These are phyloP conservation scores for Myochromella boudieri DNA, from an alignment of 768 basidiomycete genomes.

Conservation along the genomic window DNA sequence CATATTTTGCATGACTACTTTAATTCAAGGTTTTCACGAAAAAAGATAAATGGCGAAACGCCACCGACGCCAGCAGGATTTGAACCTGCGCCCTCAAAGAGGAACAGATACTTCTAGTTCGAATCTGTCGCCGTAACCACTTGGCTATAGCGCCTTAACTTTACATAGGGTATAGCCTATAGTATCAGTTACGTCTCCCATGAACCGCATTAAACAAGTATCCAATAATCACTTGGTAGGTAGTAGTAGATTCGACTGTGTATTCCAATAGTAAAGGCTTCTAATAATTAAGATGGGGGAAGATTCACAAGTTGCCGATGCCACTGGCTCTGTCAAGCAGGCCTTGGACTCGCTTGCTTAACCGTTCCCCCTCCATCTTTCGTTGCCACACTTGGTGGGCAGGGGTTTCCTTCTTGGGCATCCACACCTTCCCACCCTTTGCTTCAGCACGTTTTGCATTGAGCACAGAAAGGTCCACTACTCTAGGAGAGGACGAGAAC, in stretches of 20 bases:
- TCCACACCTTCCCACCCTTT: conserved; percentile 63
- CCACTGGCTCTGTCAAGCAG: conserved; percentile 65
- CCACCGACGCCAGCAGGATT: conserved; percentile 62
- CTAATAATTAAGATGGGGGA: neutral
- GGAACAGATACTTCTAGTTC: conserved; percentile 55
- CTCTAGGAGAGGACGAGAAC: conserved; percentile 77
- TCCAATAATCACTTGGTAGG: too few species aligned
- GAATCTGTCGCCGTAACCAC: conserved; percentile 79
- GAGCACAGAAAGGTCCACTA: conserved; percentile 79
- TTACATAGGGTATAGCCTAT: too few species aligned
- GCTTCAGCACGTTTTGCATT: conserved; percentile 52
- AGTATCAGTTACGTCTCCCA: too few species aligned
- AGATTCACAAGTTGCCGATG: conserved; percentile 27
- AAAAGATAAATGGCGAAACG: conserved; percentile 11
- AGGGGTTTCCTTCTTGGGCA: conserved; percentile 78
- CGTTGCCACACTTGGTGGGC: conserved; percentile 79
- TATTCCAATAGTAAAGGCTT: too few species aligned
- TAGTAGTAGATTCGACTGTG: too few species aligned
- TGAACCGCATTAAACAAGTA: too few species aligned
- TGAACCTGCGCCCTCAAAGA: conserved; percentile 71
- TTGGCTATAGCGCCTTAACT: conserved; percentile 63
- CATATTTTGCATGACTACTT: too few species aligned
- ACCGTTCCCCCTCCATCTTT: conserved; percentile 70
- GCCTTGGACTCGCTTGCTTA: conserved; percentile 69
- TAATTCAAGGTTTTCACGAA: conserved; percentile 19